phyloP scores from a whole-genome alignment of 129 eudicot genomes.

The Saussurea involucrata region DNA sequence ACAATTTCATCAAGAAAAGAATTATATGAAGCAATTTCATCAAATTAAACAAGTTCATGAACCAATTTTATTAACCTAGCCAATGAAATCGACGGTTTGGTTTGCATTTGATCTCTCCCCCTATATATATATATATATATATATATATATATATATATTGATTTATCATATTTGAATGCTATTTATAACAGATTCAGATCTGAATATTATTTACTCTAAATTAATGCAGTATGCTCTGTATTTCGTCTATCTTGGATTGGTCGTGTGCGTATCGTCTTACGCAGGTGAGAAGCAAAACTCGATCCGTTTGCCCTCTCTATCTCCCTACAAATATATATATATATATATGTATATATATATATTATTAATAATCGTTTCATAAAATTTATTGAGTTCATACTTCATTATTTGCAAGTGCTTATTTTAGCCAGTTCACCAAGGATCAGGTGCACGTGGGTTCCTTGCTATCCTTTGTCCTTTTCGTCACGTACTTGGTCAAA shows the following conservation, averaged over 20 bases:
- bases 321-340: background rate
- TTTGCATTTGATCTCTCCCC: too few relatives aligned
- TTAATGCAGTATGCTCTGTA: conserved; percentile 91
- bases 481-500: conserved; percentile 44
- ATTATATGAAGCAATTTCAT: too few relatives aligned
- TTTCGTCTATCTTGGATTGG: conserved; percentile 93
- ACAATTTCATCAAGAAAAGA: too few relatives aligned
- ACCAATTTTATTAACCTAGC: too few relatives aligned
- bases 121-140: too few relatives aligned
- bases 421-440: conserved; percentile 41
- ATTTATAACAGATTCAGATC: conserved; percentile 16
- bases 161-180: background rate
- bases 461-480: conserved; percentile 46
- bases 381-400: background rate
- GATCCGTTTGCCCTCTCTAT: conserved; percentile 3
- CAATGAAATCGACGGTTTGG: too few relatives aligned
- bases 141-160: too few relatives aligned
- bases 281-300: conserved; percentile 57
- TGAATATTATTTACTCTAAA: background rate
- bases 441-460: conserved; percentile 86
- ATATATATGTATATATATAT: background rate
- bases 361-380: background rate
- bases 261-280: conserved; percentile 92
- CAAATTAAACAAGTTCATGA: too few relatives aligned
- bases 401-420: conserved; percentile 12